These are phyloP conservation scores for Cetraspora pellucida DNA, from an alignment of 192 early-diverging fungal genomes.

Conservation along the genomic window DNA sequence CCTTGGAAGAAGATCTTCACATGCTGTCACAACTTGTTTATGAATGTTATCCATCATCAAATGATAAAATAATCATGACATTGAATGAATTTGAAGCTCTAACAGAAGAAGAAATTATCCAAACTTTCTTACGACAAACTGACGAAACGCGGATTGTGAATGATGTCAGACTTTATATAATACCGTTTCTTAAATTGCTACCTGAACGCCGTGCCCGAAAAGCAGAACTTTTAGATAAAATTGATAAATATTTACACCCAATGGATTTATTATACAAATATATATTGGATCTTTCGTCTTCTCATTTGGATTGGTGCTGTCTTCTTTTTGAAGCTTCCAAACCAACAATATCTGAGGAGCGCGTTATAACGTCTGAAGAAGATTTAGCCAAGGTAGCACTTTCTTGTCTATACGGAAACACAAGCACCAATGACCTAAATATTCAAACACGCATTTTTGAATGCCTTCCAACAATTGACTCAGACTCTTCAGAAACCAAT, in stretches of 20 bases:
- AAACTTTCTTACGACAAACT: conserved; percentile 42
- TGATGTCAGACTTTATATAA: conserved; percentile 49
- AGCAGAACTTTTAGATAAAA: conserved; percentile 13
- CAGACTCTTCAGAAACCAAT: conserved; percentile 39
- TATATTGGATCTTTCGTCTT: conserved; percentile 42
- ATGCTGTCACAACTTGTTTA: conserved; percentile 63
- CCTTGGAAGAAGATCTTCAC: conserved; percentile 56
- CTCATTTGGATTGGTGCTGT: conserved; percentile 51
- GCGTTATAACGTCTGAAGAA: conserved; percentile 54
- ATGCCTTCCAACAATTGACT: conserved; percentile 55
- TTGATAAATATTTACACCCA: conserved; percentile 35
- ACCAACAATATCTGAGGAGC: conserved; percentile 51
- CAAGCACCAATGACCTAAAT: conserved; percentile 44
- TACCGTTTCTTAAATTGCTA: conserved; percentile 50
- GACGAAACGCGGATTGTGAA: conserved; percentile 46
- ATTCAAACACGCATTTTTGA: conserved; percentile 57
- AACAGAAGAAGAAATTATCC: conserved; percentile 45
- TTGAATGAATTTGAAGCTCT: conserved; percentile 44
- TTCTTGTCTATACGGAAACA: conserved; percentile 52
- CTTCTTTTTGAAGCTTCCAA: conserved; percentile 54
- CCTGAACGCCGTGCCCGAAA: conserved; percentile 39
- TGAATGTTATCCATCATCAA: conserved; percentile 49
- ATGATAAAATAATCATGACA: conserved; percentile 31
- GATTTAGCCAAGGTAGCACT: conserved; percentile 54
- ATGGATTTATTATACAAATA: conserved; percentile 51